phyloP scores from a whole-genome alignment of 352 stramenopile species.

The Phytophthora quininea region DNA sequence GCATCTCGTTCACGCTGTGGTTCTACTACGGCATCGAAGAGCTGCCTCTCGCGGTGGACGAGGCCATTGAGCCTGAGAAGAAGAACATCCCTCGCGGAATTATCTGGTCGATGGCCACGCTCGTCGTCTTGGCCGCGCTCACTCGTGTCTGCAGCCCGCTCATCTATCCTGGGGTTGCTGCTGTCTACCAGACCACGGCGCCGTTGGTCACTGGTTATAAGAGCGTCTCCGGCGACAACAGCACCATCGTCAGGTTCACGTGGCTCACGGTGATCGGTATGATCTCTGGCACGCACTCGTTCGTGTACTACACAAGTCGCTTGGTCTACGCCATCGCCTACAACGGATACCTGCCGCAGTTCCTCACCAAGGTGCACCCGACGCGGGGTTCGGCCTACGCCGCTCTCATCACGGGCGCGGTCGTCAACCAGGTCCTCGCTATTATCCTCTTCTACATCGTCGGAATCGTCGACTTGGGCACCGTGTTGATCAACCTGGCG shows the following conservation, averaged over 20 bases:
- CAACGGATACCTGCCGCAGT: constrained; percentile 56
- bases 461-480: constrained; percentile 58
- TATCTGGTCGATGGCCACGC: constrained; percentile 56
- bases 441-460: constrained; percentile 67
- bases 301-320: constrained; percentile 75
- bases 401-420: constrained; percentile 47
- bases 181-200: constrained; percentile 41
- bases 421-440: constrained; percentile 45
- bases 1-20: constrained; percentile 69
- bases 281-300: constrained; percentile 68
- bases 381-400: constrained; percentile 52
- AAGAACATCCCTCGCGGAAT: constrained; percentile 74
- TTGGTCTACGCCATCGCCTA: constrained; percentile 68
- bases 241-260: constrained; percentile 58
- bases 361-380: constrained; percentile 58
- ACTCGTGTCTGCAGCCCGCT: constrained; percentile 66
- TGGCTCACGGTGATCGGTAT: constrained; percentile 69
- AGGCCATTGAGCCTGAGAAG: constrained; percentile 65
- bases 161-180: constrained; percentile 50
- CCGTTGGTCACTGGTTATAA: constrained; percentile 71
- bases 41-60: constrained; percentile 69
- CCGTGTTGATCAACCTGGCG: constrained; percentile 72
- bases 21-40: constrained; percentile 84
- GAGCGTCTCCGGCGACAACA: constrained; percentile 70
- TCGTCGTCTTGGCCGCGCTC: constrained; percentile 53